A percentile compares a stretch with the other conserved stretches of the same genome.
Evolutionary conservation across 75 land plant genomes (phyloP).

Genomic region (Pinus albicaulis): DNA sequence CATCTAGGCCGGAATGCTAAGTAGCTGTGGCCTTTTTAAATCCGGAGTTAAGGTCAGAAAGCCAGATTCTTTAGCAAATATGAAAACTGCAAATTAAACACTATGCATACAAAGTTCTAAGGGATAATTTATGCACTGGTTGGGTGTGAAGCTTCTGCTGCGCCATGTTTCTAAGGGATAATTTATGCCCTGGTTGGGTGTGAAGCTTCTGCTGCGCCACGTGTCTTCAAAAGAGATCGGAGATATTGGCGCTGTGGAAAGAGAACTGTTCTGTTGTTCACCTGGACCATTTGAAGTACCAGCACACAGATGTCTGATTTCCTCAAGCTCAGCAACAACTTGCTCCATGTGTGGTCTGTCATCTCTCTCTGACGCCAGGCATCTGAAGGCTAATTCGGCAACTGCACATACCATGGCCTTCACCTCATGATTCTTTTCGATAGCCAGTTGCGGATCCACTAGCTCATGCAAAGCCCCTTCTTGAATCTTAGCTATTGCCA

Average conservation of each 20-base stretch:
- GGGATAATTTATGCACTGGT: neutral
- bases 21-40: too few species aligned
- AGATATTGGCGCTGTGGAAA: constrained; percentile 18
- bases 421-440: constrained; percentile 20
- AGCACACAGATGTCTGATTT: neutral
- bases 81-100: too few species aligned
- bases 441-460: constrained; percentile 50
- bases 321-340: constrained; percentile 29
- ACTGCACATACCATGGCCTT: constrained; percentile 28
- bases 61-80: too few species aligned
- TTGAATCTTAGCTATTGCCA: constrained; percentile 54
- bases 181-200: constrained; percentile 11
- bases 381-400: constrained; percentile 64
- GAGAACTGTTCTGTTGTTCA: neutral
- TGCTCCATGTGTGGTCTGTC: constrained; percentile 65
- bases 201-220: constrained; percentile 27
- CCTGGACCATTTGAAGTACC: neutral
- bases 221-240: constrained; percentile 32
- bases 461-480: constrained; percentile 43
- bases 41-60: too few species aligned
- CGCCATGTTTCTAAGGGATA: constrained; percentile 17
- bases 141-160: constrained; percentile 22
- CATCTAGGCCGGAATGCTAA: too few species aligned
- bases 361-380: constrained; percentile 57
- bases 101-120: too few species aligned